These are phyloP conservation scores for Cladophialophora immunda DNA, from an alignment of 2,329 filamentous ascomycete species.

Conservation along the genomic window DNA sequence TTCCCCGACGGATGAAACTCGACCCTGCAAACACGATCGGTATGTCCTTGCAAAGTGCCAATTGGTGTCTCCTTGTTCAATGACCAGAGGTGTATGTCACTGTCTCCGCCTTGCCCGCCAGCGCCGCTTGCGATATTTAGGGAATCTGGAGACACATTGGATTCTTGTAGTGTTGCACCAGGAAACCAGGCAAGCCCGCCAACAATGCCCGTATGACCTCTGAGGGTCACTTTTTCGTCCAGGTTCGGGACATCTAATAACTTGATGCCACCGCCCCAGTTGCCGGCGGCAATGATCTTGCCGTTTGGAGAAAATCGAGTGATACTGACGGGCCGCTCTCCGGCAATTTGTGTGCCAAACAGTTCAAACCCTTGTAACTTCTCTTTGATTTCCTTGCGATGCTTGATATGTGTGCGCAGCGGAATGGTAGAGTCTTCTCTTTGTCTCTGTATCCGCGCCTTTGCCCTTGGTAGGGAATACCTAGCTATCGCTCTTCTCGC, in stretches of 20 bases:
- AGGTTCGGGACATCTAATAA: constrained; percentile 84
- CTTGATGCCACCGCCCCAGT: constrained; percentile 90
- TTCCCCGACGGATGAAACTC: constrained; percentile 93
- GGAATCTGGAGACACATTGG: constrained; percentile 73
- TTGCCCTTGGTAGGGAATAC: constrained; percentile 84
- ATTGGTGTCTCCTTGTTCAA: constrained; percentile 85
- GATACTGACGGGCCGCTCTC: constrained; percentile 90
- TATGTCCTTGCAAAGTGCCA: constrained; percentile 82
- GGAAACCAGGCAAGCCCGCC: constrained; percentile 93
- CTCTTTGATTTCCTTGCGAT: constrained; percentile 88
- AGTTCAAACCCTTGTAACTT: constrained; percentile 83
- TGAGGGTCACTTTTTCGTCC: constrained; percentile 75
- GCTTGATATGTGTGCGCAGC: constrained; percentile 88
- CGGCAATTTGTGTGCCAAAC: constrained; percentile 91
- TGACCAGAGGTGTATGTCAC: constrained; percentile 88
- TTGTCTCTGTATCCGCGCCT: constrained; percentile 77
- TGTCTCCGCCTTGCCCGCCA: constrained; percentile 73
- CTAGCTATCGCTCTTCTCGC: constrained; percentile 81
- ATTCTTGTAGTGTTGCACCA: constrained; percentile 75
- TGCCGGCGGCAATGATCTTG: constrained; percentile 84
- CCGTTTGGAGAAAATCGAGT: constrained; percentile 89
- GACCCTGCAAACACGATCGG: constrained; percentile 85
- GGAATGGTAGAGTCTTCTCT: constrained; percentile 83
- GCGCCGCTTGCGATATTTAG: constrained; percentile 86
- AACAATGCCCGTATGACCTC: constrained; percentile 88